Percentiles rank a stretch among this genome's conserved stretches.
These are phyloP conservation scores for Umbelopsis isabellina DNA, from an alignment of 192 early-diverging fungal genomes.

Conservation along the genomic window DNA sequence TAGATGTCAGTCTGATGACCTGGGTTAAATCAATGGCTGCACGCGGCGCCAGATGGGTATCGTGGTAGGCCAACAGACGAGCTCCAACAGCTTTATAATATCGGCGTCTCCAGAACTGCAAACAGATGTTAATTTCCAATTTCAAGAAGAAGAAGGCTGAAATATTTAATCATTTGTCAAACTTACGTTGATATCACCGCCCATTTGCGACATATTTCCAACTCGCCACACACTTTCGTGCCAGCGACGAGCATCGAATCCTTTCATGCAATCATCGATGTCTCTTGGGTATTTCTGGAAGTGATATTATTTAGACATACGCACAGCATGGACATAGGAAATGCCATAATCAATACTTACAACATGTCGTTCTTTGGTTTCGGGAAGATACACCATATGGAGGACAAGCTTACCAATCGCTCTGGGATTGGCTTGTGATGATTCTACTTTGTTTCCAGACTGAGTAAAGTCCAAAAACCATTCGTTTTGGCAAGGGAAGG, in stretches of 20 bases:
- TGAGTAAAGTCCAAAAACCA: constrained; percentile 19
- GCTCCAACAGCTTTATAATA: constrained; percentile 30
- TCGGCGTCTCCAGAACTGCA: constrained; percentile 33
- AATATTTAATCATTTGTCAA: neutral
- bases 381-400: constrained; percentile 32
- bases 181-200: constrained; percentile 38
- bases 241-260: constrained; percentile 23
- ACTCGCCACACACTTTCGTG: constrained; percentile 22
- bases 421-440: neutral
- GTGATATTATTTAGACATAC: neutral
- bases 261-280: constrained; percentile 32
- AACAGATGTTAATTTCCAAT: neutral
- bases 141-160: neutral
- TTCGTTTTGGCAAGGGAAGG: constrained; percentile 30
- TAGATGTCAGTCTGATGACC: constrained; percentile 18
- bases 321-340: neutral
- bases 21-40: constrained; percentile 33
- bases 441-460: constrained; percentile 11
- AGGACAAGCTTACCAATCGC: constrained; percentile 29
- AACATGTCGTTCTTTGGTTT: constrained; percentile 14
- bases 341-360: neutral
- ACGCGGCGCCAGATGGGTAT: constrained; percentile 20
- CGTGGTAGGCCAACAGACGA: constrained; percentile 24
- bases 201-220: constrained; percentile 37
- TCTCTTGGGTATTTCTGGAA: constrained; percentile 15